phyloP scores from a whole-genome alignment of 2,329 filamentous ascomycete species.

The Verticillium tricorpus region DNA sequence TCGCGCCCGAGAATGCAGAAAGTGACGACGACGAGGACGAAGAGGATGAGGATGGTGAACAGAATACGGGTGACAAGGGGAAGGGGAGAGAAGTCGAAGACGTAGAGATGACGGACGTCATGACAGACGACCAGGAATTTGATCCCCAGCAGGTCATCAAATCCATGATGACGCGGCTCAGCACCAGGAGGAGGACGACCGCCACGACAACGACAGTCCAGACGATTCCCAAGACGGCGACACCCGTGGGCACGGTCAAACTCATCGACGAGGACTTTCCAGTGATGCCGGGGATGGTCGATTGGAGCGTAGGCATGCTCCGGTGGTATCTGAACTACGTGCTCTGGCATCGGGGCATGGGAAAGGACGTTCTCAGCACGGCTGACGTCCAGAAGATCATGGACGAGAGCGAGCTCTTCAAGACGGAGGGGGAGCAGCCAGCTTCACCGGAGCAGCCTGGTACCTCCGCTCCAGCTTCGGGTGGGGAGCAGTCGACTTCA shows the following conservation, averaged over 20 bases:
- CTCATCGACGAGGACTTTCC: not conserved
- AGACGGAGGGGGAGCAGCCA: constrained; percentile 1
- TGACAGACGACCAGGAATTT: not conserved
- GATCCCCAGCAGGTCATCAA: not conserved
- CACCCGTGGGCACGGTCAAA: not conserved
- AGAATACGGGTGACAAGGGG: not conserved
- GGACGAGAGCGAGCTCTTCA: not conserved
- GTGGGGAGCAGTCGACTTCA: no score
- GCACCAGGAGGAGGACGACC: not conserved
- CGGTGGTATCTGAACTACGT: not conserved
- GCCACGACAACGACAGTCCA: not conserved
- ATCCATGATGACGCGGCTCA: not conserved
- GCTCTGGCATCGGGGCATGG: not conserved
- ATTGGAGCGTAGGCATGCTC: not conserved
- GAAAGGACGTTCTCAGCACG: not conserved
- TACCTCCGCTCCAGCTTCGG: no score
- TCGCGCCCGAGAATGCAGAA: not conserved
- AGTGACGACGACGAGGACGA: not conserved
- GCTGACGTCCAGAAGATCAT: not conserved
- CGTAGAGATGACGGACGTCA: no score
- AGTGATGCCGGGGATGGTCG: not conserved
- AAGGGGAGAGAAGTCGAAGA: no score
- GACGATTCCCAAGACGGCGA: not conserved
- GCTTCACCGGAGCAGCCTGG: no score
- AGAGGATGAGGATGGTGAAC: not conserved